Base-by-base conservation (phyloP, 2,329 filamentous ascomycete species). In the Fusarium citri region DNA sequence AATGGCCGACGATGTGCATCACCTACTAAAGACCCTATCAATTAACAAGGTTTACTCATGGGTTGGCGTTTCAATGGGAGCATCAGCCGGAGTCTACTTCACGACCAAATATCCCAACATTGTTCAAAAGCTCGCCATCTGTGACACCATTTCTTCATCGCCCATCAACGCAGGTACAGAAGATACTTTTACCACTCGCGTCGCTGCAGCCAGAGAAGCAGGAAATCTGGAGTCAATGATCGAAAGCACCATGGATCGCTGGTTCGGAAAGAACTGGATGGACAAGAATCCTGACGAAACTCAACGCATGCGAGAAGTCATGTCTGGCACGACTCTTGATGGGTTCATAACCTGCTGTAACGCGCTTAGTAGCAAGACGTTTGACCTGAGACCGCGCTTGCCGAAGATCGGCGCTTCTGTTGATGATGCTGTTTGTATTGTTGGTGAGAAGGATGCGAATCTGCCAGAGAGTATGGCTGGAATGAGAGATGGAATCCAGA, bases 61-160 rank as follows among this genome's bases (percentile, higher is more conserved):
- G 82, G 74, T 84, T 10, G 82, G 82, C 3, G 81, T 84, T 2
- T 84, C 82, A 14, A 83, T 84, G 80, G 83, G 83, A 23, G 83
- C 80, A 10, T 77, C 80, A 1, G 79, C 76, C 2, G 80, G 80
- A 22, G 70, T 83, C 50, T 77, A 78, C 59, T 84, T 83, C 65
- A 76, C 76, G 2, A 75, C 76, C 7, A 77, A 74, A 56, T 80
- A 82, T 60, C 81, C 81, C 7, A 77, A 77, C 34, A 49, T 82
- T 6, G 74, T 83, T 12, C 55, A 76, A 53, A 80, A 78, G 46
- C 76, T 84, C 9, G 74, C 80, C 26, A 73, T 82, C 30, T 83
- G 80, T 72, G 80, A 82, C 63, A 82, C 81, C 53, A 80, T 83
- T 53, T 71, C 78, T 3, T 75, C 74, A 18, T 83, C 81, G 0